Base-by-base conservation (phyloP, 352 stramenopile genomes). In the Globisporangium perplexum region DNA sequence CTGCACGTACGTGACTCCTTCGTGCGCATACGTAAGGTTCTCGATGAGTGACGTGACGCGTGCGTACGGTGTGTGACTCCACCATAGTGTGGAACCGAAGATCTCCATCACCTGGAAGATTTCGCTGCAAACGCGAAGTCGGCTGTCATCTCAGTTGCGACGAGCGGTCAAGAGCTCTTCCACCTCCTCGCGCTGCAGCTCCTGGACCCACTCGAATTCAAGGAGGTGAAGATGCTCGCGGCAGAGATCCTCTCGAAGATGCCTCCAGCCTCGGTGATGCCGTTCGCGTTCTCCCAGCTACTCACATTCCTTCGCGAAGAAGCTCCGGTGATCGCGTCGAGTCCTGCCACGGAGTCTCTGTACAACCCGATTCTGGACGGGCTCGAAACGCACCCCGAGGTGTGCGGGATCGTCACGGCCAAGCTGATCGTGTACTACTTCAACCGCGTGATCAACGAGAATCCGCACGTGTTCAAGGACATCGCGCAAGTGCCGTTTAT, bases 371-470 rank as follows among this genome's bases (percentile, higher is more conserved):
- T 60, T 47, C 55, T 72, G 20, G 35, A 50, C 18, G 49, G 55
- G 12, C 47, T 67, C 14, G 56, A 12, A 1, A 52, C 44, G 6
- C 18, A 77, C 33, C 71, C 73, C 1, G 24, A 53, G 1, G 18
- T 28, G 12, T 77, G 65, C 53, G 72, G 74, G 12, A 57, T 89
- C 38, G 71, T 86, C 18, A 72, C 68, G 0, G 75, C 75, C 10
- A 90, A 90, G 33, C 53, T 90, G 26, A 81, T 88, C 59, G 66
- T 90, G 24, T 90, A 88, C 51, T 90, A 86, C 42, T 62, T 90
- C 36, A 90, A 90, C 41, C 75, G 75, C 3, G 51, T 81, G n/a
- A 67, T 88, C 55, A 69, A 64, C 12, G 74, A 78, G 26, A 67
- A 82, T 17, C 33, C 46, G 1, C n/a, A 68, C 10, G 47, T 55